Base-by-base conservation (phyloP, 768 basidiomycete species). In the Lactifluus piperatus region DNA sequence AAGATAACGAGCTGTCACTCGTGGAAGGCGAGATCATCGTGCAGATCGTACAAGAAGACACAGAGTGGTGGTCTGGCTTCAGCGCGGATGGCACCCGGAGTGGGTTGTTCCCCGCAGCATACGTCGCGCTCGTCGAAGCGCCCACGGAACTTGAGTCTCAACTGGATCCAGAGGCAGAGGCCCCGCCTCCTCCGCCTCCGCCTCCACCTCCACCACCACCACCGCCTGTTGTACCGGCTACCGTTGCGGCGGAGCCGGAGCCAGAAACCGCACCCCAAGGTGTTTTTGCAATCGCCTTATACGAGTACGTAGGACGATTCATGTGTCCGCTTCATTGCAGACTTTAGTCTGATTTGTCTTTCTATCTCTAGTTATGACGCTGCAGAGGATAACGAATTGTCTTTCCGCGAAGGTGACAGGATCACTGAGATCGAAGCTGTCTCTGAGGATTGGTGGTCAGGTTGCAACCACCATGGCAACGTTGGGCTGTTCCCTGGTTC, bases 61-160 rank as follows among this genome's bases (percentile, higher is more conserved):
- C 91, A 65, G 89, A 90, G 6, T 98, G 94, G 94, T 97, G 94
- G 94, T 80, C 76, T 58, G 94, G 91, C 22, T 75, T 83, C 50
- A 85, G 84, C 30, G 72, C 77, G 43, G 79, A 76, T 24, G 92
- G 91, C 5, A 45, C 66, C 4, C 85, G 87, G 74, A 76, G 72
- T 6, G 94, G 94, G 8, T 71, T 94, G 32, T 97, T 95, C 83
- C 94, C 93, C 58, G 80, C 92, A 7, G 94, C 93, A 69, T 97
- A 95, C 65, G 92, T 94, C 41, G 88, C 94, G 65, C 64, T 90
- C 36, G 69, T 91, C 14, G 84, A 86, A 62, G 68, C 7, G 18
- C 71, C 32, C 68, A n/a, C 74, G 22, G 77, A 76, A 32, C 70
- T 64, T 11, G 69, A 69, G 26, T 73, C 66, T 1, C 75, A 76